Base-by-base conservation (phyloP, 2,329 filamentous ascomycete genomes). In the Cyphellophora europaea region DNA sequence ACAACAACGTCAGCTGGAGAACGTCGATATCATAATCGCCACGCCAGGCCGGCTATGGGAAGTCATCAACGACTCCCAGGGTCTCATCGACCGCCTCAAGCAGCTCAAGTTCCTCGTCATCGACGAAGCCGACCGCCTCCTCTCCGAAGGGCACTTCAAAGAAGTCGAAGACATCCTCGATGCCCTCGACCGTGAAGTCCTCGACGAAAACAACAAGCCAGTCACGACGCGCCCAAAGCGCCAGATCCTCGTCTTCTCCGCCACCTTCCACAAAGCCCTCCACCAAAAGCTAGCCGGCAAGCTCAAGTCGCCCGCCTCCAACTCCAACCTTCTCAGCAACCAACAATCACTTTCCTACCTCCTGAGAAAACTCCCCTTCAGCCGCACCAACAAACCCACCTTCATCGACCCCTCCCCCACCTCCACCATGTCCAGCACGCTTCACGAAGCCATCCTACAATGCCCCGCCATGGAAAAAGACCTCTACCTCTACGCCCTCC, bases 401-500 rank as follows among this genome's bases (percentile, higher is more conserved):
- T 95, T 93, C 51, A 77, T 98, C 44, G 91, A 98, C 53, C 82
- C 86, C 39, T 94, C 95, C 51, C 91, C 91, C 0, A 67, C 82
- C 1, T 81, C 79, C 6, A 87, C 93, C 52, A 93, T 98, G 83
- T 88, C 91, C 0, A 71, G 79, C 12, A 76, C 79, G 2, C 67
- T 98, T 5, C 85, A 82, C 44, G 91, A 98, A 62, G 88, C 88
- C 1, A 70, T 98, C 27, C 75, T 98, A 18, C 87, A 96, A 61
- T 98, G 91, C 52, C 81, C 77, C 25, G 85, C 86, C 5, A 88
- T 87, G 61, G 91, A 98, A 55, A 98, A 98, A 74, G 91, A 98
- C 57, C 75, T 98, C 6, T 96, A 89, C 47, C 78, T 96, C 27
- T 98, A 98, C 60, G 74, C 87, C 0, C 68, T 94, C 6, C 70